Evolutionary conservation across 2,329 filamentous ascomycete genomes (phyloP), one percentile per base, ranked within the genome.

Genomic region (Fusarium chaquense): DNA sequence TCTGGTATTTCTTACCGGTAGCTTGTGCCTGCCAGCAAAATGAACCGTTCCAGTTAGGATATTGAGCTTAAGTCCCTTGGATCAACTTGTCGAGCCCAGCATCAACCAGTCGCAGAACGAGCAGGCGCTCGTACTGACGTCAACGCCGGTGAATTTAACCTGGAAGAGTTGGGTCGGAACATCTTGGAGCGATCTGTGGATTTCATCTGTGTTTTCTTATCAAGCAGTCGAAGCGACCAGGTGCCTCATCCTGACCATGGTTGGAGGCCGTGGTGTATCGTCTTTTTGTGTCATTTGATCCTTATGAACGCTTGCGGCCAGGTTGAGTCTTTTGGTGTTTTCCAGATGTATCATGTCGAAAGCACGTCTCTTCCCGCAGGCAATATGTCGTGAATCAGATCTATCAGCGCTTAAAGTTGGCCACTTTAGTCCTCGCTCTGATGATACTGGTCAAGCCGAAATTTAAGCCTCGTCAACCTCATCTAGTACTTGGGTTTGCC

Each of bases 271-370:
- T 87, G 85, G 85, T 62, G 56, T 12, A 53, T 71, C 4, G 51
- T 64, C 11, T 18, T 69, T 43, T 56, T 59, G 12, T 46, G 58
- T 16, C 85, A 87, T 68, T 70, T 87, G 3, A 78, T 84, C 20
- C 79, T 86, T 45, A 83, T 83, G 79, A 84, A 84, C 66, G 86
- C 84, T 3, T 87, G 85, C 80, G 86, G 86, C 35, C 82, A 84
- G 69, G 81, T 86, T 69, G 86, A 84, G 76, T 86, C 84, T 2
- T 88, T 87, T 62, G 85, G 86, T n/a, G 78, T 83, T 6, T 88
- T 87, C 70, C 84, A 88, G 62, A 77, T 83, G 1, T 87, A 87
- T 77, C 88, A 87, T 75, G 78, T 76, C 6, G 73, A 77, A 6
- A 63, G 75, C 8, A 79, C 85, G 1, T 66, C 67, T 6, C 80